These are phyloP conservation scores for Cicer yamashitae DNA, from an alignment of 306 rosid genomes.

Conservation along the genomic window DNA sequence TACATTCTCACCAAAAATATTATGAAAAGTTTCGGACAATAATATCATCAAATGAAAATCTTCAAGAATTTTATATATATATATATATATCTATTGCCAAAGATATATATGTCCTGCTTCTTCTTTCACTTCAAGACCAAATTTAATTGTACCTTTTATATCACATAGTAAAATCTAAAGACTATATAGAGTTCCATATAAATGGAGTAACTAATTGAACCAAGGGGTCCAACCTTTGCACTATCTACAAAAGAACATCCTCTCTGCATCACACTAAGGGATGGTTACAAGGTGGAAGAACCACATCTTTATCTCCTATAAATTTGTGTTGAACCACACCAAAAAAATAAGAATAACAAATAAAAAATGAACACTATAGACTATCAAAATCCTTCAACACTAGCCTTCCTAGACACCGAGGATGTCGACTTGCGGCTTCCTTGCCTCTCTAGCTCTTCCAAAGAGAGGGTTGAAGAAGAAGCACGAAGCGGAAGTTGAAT, in stretches of 20 bases:
- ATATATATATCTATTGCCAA: neutral
- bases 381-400: conserved; percentile 33
- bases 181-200: conserved; percentile 7
- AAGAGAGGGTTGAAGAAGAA: conserved; percentile 6
- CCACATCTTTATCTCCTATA: conserved; percentile 35
- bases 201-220: conserved; percentile 24
- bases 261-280: conserved; percentile 28
- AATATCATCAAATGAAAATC: too few species aligned
- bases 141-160: conserved; percentile 11
- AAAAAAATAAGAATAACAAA: conserved; percentile 12
- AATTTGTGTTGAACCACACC: conserved; percentile 20
- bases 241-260: conserved; percentile 32
- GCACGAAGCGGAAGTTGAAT: conserved; percentile 20
- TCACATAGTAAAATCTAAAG: conserved; percentile 17
- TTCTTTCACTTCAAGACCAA: neutral
- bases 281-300: conserved; percentile 22
- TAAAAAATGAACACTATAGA: conserved; percentile 26
- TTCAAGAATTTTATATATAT: too few species aligned
- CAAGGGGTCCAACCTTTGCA: conserved; percentile 22
- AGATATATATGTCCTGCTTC: neutral
- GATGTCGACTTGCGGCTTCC: conserved; percentile 3
- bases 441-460: conserved; percentile 19
- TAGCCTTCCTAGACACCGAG: conserved; percentile 25
- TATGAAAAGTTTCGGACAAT: too few species aligned
- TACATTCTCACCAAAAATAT: too few species aligned